A percentile compares a stretch with the other conserved stretches of the same genome.
Evolutionary conservation across 2,329 filamentous ascomycete genomes (phyloP).

Genomic region (Talaromyces marneffei): DNA sequence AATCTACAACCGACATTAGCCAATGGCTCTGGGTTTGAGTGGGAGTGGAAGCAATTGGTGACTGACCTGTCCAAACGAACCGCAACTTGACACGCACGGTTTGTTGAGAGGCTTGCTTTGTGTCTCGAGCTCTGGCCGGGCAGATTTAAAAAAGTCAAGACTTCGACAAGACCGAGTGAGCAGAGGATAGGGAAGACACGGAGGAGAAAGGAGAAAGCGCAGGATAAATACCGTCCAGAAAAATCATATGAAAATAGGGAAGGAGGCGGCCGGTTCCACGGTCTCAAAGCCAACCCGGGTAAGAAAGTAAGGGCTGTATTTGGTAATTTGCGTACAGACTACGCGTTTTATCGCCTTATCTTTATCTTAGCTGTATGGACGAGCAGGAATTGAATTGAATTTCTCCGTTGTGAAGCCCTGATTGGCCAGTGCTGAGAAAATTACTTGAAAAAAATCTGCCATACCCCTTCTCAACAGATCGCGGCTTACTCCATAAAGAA

Average conservation of each 20-base stretch:
- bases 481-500: neutral
- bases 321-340: neutral
- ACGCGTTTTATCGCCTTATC: neutral
- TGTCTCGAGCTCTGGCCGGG: neutral
- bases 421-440: neutral
- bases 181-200: neutral
- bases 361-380: neutral
- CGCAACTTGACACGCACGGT: neutral
- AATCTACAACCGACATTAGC: neutral
- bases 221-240: neutral
- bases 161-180: neutral
- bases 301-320: slow-evolving; percentile 6
- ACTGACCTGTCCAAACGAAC: neutral
- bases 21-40: neutral
- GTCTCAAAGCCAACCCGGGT: neutral
- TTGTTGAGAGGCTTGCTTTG: neutral
- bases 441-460: neutral
- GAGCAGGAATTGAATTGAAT: neutral
- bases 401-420: neutral
- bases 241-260: slow-evolving; percentile 8
- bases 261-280: slow-evolving; percentile 6
- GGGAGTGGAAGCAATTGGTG: neutral
- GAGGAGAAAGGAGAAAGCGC: neutral
- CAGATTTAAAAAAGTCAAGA: neutral
- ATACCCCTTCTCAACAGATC: neutral